phyloP scores from a whole-genome alignment of 2,329 filamentous ascomycete genomes.

The Claviceps spartinae region DNA sequence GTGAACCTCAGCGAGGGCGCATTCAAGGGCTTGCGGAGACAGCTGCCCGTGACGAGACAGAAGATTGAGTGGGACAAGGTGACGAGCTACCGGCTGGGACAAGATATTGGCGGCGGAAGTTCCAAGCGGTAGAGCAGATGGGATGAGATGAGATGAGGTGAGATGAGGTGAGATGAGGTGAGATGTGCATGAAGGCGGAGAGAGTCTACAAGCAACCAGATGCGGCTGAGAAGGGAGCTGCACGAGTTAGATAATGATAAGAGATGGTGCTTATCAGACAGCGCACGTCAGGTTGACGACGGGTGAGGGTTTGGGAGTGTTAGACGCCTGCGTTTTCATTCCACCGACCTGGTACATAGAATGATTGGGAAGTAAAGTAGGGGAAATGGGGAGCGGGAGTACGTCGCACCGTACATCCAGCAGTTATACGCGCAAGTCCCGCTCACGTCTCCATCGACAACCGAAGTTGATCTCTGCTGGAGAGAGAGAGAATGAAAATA shows the following conservation, averaged over 20 bases:
- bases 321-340: too few relatives aligned
- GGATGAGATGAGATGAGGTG: neutral
- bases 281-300: too few relatives aligned
- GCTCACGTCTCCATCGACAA: too few relatives aligned
- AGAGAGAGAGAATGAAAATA: too few relatives aligned
- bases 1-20: conserved; percentile 79
- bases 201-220: neutral
- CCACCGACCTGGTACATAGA: too few relatives aligned
- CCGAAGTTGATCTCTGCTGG: too few relatives aligned
- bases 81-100: conserved; percentile 74
- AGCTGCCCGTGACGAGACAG: conserved; percentile 90
- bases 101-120: conserved; percentile 62
- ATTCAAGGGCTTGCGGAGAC: conserved; percentile 84
- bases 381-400: too few relatives aligned
- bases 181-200: neutral
- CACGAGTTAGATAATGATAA: neutral
- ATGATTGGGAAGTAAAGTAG: too few relatives aligned
- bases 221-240: neutral
- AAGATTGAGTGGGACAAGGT: conserved; percentile 99
- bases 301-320: too few relatives aligned
- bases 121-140: conserved; percentile 30
- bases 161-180: neutral
- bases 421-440: too few relatives aligned
- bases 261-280: neutral
- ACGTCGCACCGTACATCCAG: too few relatives aligned